These are phyloP conservation scores for Capsella rubella DNA, from an alignment of 441 rosid species.

Conservation along the genomic window DNA sequence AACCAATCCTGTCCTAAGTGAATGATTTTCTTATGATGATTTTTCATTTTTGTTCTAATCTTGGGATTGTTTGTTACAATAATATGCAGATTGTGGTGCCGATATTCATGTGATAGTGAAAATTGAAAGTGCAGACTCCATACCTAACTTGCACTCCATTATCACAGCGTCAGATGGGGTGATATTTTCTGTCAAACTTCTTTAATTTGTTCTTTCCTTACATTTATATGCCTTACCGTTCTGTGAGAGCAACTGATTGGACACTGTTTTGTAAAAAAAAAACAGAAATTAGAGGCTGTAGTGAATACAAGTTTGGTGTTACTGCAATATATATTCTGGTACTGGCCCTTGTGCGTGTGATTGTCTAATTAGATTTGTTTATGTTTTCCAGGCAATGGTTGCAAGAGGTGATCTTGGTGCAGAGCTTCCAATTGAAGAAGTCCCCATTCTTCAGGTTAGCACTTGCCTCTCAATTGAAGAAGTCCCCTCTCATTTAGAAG, in stretches of 20 bases:
- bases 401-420: slow-evolving; percentile 99
- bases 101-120: slow-evolving; percentile 95
- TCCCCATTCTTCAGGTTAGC: slow-evolving; percentile 84
- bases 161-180: slow-evolving; percentile 99
- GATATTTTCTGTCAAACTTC: slow-evolving; percentile 39
- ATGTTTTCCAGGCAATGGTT: slow-evolving; percentile 80
- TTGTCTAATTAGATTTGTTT: slow-evolving; percentile 3
- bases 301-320: not conserved
- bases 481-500: slow-evolving; percentile 67
- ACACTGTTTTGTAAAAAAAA: not conserved
- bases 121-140: slow-evolving; percentile 98
- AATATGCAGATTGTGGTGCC: slow-evolving; percentile 71
- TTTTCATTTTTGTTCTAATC: slow-evolving; percentile 17
- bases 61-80: slow-evolving; percentile 31
- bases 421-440: slow-evolving; percentile 98
- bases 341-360: slow-evolving; percentile 21
- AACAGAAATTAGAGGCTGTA: not conserved
- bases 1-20: slow-evolving; percentile 6
- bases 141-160: slow-evolving; percentile 92
- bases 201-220: slow-evolving; percentile 8
- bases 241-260: not conserved
- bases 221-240: not conserved
- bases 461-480: slow-evolving; percentile 76
- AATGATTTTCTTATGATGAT: slow-evolving; percentile 14
- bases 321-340: not conserved